These are phyloP conservation scores for Canna indica DNA, from an alignment of 176 grass and related monocot genomes.

Conservation along the genomic window DNA sequence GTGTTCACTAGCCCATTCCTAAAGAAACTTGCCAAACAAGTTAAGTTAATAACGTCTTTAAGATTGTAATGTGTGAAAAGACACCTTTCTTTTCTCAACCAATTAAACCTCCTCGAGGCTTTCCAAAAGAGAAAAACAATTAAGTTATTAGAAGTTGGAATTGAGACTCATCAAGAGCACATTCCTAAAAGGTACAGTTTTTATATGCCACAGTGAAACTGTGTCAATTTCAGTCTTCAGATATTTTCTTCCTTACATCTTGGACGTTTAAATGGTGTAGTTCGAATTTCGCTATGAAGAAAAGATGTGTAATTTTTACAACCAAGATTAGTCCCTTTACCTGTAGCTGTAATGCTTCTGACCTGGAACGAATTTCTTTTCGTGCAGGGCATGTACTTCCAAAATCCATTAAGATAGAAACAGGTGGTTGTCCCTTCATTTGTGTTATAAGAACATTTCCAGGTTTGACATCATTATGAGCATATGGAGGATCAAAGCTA, in stretches of 20 bases:
- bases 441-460: constrained; percentile 75
- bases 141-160: not conserved
- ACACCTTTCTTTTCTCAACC: not conserved
- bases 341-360: constrained; percentile 68
- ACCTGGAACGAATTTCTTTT: constrained; percentile 49
- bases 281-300: not conserved
- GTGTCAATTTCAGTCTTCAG: too few relatives aligned
- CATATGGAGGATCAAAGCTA: constrained; percentile 75
- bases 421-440: constrained; percentile 38
- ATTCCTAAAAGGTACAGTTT: too few relatives aligned
- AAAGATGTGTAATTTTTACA: not conserved
- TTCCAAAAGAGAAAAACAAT: not conserved
- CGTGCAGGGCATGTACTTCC: constrained; percentile 60
- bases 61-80: not conserved
- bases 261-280: not conserved
- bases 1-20: constrained; percentile 88
- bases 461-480: constrained; percentile 80
- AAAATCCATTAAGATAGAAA: constrained; percentile 93
- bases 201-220: too few relatives aligned
- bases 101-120: too few relatives aligned
- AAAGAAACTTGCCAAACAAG: constrained; percentile 15
- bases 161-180: not conserved
- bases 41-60: not conserved
- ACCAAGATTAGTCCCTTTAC: constrained; percentile 19
- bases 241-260: not conserved